Evolutionary conservation across 768 basidiomycete genomes (phyloP).

Genomic region (Panaeolus cyanescens): DNA sequence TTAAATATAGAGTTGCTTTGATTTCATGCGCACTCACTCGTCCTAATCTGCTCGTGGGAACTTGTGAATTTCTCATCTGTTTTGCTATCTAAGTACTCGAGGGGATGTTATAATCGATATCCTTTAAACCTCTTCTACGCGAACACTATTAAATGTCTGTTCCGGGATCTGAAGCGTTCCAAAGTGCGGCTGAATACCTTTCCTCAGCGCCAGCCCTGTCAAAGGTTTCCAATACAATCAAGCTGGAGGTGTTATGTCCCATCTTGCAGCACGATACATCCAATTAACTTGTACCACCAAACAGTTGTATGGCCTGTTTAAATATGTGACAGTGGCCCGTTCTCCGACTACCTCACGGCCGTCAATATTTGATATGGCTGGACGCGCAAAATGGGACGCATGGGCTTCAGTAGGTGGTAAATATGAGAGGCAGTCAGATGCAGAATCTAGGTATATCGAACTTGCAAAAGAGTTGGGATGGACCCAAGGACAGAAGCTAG

Average conservation of each 20-base stretch:
- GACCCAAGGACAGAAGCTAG: constrained; percentile 34
- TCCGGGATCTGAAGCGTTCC: constrained; percentile 33
- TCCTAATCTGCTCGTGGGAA: background rate
- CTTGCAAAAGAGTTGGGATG: constrained; percentile 74
- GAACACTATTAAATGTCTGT: constrained; percentile 20
- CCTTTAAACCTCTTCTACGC: background rate
- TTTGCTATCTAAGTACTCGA: too few relatives aligned
- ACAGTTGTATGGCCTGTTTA: constrained; percentile 88
- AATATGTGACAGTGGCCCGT: constrained; percentile 63
- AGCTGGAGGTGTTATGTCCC: constrained; percentile 67
- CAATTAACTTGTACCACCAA: constrained; percentile 15
- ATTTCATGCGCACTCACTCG: background rate
- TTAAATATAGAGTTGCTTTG: background rate
- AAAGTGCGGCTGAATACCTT: constrained; percentile 64
- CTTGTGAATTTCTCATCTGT: background rate
- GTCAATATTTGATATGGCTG: constrained; percentile 76
- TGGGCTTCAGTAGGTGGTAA: constrained; percentile 59
- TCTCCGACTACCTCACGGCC: constrained; percentile 62
- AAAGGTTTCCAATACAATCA: constrained; percentile 59
- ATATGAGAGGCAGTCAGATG: constrained; percentile 47
- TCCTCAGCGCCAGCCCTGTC: constrained; percentile 55
- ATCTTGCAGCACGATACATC: constrained; percentile 27
- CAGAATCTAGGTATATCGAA: constrained; percentile 66
- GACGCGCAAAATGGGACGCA: constrained; percentile 87
- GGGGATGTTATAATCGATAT: background rate